Evolutionary conservation across 768 basidiomycete species (phyloP).

Genomic region (Terana coerulea): DNA sequence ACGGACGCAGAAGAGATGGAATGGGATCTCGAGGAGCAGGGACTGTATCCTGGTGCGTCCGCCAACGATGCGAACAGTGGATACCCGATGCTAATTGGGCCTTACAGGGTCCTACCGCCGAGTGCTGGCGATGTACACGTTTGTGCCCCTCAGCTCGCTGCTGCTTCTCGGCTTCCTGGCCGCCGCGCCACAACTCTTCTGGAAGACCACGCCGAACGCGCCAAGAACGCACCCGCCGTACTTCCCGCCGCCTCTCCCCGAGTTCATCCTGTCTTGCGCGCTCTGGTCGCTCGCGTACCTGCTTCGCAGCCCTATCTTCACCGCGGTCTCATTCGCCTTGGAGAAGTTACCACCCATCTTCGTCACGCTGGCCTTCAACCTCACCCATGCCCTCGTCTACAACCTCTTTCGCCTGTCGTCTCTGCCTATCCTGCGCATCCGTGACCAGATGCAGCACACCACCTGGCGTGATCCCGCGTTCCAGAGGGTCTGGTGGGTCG

Average conservation of each 20-base stretch:
- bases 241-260: constrained; percentile 63
- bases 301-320: constrained; percentile 46
- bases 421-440: constrained; percentile 50
- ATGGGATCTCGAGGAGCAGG: constrained; percentile 44
- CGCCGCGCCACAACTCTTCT: constrained; percentile 44
- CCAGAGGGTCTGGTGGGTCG: constrained; percentile 70
- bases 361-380: constrained; percentile 34
- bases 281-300: constrained; percentile 60
- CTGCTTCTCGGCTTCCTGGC: constrained; percentile 49
- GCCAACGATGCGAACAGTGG: neutral
- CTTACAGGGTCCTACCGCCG: constrained; percentile 58
- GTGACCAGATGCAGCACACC: constrained; percentile 36
- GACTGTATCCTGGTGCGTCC: constrained; percentile 44
- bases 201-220: constrained; percentile 29
- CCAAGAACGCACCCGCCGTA: constrained; percentile 38
- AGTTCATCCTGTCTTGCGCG: constrained; percentile 55
- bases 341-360: constrained; percentile 25
- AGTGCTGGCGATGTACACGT: constrained; percentile 50
- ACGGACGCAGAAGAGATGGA: constrained; percentile 36
- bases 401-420: constrained; percentile 52
- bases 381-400: constrained; percentile 47
- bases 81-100: constrained; percentile 9
- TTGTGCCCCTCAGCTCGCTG: constrained; percentile 53
- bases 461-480: constrained; percentile 59
- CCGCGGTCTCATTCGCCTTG: constrained; percentile 28